phyloP scores from a whole-genome alignment of 2,329 filamentous ascomycete species.

The Colletotrichum gloeosporioides region DNA sequence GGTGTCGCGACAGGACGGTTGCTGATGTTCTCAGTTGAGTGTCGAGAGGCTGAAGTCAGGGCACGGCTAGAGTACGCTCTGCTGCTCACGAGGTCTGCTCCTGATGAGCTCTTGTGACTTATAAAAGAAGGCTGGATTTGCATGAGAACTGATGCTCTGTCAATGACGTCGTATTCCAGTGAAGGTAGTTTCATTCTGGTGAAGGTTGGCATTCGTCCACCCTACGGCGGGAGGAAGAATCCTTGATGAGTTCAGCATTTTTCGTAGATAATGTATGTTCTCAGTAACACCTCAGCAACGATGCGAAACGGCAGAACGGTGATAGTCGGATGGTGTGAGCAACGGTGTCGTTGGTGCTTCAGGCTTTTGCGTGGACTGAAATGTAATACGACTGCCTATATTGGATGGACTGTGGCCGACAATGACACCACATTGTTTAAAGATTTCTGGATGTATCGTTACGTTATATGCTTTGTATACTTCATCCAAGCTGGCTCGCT shows the following conservation, averaged over 20 bases:
- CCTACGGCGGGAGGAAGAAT: too few species aligned
- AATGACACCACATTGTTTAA: too few species aligned
- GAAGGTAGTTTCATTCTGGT: too few species aligned
- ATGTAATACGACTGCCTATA: too few species aligned
- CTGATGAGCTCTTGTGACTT: not conserved
- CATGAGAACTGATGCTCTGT: not conserved
- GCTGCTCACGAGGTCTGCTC: not conserved
- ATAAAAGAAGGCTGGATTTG: rapidly evolving
- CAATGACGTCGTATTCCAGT: too few species aligned
- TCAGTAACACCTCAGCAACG: not conserved
- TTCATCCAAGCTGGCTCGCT: not conserved
- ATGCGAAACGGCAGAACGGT: not conserved
- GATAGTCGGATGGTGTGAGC: too few species aligned
- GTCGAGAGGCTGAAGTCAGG: not conserved
- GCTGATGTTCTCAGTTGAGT: not conserved
- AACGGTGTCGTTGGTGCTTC: too few species aligned
- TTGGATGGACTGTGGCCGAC: too few species aligned
- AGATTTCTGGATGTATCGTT: not conserved
- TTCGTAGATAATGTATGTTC: not conserved
- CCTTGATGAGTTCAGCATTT: too few species aligned
- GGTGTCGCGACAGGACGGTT: not conserved
- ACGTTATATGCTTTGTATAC: not conserved
- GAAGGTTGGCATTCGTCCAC: too few species aligned
- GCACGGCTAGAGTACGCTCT: not conserved
- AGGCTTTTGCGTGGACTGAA: too few species aligned